Percentiles rank a stretch among this genome's conserved stretches.
Evolutionary conservation across 345 rosid species (phyloP).

Genomic region (Sisymbrium altissimum): DNA sequence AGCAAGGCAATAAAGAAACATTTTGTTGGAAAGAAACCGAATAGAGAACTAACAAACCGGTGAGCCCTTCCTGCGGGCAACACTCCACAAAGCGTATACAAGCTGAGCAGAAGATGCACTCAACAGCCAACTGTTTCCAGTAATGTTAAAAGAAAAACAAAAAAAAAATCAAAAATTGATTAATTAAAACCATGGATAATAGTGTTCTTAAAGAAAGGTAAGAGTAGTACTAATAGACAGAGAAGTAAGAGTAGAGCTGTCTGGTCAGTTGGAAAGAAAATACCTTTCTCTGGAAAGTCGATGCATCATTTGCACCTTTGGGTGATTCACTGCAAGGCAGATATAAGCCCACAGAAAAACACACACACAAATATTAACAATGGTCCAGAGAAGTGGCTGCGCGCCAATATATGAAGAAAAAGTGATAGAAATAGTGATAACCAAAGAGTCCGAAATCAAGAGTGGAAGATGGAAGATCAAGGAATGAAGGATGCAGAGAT

Average conservation of each 20-base stretch:
- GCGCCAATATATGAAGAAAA: conserved; percentile 6
- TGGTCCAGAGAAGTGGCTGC: conserved; percentile 2
- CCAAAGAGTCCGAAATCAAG: conserved; percentile 13
- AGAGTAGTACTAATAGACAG: neutral
- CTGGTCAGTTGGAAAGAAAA: conserved; percentile 18
- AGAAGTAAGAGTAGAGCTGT: neutral
- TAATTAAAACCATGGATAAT: neutral
- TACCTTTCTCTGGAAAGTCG: conserved; percentile 99
- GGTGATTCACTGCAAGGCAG: conserved; percentile 84
- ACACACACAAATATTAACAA: conserved; percentile 10
- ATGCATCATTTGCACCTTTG: conserved; percentile 95
- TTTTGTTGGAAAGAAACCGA: conserved; percentile 18
- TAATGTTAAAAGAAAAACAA: neutral
- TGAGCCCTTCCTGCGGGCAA: conserved; percentile 98
- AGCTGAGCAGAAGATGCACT: conserved; percentile 99
- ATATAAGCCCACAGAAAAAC: conserved; percentile 4
- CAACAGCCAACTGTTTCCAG: conserved; percentile 88
- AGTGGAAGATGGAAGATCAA: conserved; percentile 7
- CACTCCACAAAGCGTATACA: conserved; percentile 97
- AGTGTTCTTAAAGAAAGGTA: neutral
- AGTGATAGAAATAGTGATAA: conserved; percentile 13
- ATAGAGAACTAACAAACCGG: conserved; percentile 54
- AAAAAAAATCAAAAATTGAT: neutral
- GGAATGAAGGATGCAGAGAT: neutral
- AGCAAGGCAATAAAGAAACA: conserved; percentile 16